phyloP scores from a whole-genome alignment of 495 filamentous ascomycete species.

The Lophium mytilinum region DNA sequence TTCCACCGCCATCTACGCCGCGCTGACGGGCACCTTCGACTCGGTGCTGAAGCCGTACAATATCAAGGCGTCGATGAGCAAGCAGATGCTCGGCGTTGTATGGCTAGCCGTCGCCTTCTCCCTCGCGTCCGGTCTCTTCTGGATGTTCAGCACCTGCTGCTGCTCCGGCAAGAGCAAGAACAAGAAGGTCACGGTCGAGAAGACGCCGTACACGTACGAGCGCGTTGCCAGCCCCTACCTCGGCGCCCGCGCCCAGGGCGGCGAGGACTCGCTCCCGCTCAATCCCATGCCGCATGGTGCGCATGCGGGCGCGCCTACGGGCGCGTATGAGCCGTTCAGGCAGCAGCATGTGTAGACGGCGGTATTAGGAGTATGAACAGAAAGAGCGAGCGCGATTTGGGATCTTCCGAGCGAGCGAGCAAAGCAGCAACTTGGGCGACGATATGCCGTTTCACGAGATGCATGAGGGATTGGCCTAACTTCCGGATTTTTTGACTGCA shows the following conservation, averaged over 20 bases:
- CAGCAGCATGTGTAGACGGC: slow-evolving; percentile 22
- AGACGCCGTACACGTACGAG: slow-evolving; percentile 39
- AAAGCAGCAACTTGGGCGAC: too few species aligned
- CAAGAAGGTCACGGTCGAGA: slow-evolving; percentile 27
- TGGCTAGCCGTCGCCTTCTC: slow-evolving; percentile 80
- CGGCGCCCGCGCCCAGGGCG: slow-evolving; percentile 11
- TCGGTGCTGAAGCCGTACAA: slow-evolving; percentile 56
- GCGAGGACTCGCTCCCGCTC: slow-evolving; percentile 14
- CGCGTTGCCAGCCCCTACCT: slow-evolving; percentile 33
- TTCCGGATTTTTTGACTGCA: too few species aligned
- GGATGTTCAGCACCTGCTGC: slow-evolving; percentile 86
- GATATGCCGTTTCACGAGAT: too few species aligned
- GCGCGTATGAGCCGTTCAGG: slow-evolving; percentile 40
- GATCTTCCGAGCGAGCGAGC: too few species aligned
- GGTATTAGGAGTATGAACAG: too few species aligned
- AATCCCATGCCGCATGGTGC: background rate
- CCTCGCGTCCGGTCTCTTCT: slow-evolving; percentile 68
- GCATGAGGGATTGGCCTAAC: too few species aligned
- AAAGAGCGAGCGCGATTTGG: too few species aligned
- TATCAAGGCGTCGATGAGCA: slow-evolving; percentile 55
- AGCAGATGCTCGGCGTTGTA: slow-evolving; percentile 54
- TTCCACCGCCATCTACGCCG: slow-evolving; percentile 34
- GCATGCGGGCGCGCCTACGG: slow-evolving; percentile 10
- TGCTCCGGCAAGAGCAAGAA: slow-evolving; percentile 48
- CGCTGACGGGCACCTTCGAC: slow-evolving; percentile 55